A percentile compares a stretch with the other conserved stretches of the same genome.
Evolutionary conservation across 2,329 filamentous ascomycete genomes (phyloP).

Genomic region (Leptographium procerum): DNA sequence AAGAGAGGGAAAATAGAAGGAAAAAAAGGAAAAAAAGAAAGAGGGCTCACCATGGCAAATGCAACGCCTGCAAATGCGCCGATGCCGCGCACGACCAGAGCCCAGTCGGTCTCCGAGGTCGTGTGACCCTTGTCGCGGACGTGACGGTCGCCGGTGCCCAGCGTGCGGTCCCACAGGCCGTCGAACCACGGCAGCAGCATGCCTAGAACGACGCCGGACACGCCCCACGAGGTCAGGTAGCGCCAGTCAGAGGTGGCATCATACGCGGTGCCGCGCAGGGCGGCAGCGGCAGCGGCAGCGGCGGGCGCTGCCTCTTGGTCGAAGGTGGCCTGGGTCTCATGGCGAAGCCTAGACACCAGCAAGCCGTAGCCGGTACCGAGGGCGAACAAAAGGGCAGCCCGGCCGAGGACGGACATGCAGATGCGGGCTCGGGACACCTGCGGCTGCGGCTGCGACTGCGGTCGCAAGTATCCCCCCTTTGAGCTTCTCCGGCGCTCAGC

Average conservation of each 20-base stretch:
- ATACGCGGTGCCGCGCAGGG: neutral
- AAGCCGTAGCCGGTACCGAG: constrained; percentile 77
- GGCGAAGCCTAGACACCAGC: constrained; percentile 69
- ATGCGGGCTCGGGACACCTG: constrained; percentile 15
- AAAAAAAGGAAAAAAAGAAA: neutral
- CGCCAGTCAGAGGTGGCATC: constrained; percentile 35
- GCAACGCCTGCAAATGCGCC: constrained; percentile 51
- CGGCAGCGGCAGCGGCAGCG: constrained; percentile 31
- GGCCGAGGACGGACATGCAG: constrained; percentile 40
- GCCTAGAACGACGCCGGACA: constrained; percentile 66
- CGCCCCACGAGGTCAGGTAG: constrained; percentile 73
- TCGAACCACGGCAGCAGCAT: constrained; percentile 79
- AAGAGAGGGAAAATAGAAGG: neutral
- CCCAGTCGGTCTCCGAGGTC: constrained; percentile 57
- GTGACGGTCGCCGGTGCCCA: constrained; percentile 16
- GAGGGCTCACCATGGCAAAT: constrained; percentile 62
- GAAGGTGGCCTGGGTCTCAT: constrained; percentile 35
- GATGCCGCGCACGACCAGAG: constrained; percentile 45
- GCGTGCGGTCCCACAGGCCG: constrained; percentile 52
- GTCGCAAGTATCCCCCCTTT: neutral
- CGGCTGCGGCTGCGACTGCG: constrained; percentile 1
- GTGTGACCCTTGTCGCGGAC: constrained; percentile 19
- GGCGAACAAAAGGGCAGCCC: constrained; percentile 57
- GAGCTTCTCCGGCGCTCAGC: constrained; percentile 1
- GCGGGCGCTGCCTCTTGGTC: neutral